Evolutionary conservation across 169 alveolate species (phyloP).

Genomic region (Cryptosporidium andersoni): DNA sequence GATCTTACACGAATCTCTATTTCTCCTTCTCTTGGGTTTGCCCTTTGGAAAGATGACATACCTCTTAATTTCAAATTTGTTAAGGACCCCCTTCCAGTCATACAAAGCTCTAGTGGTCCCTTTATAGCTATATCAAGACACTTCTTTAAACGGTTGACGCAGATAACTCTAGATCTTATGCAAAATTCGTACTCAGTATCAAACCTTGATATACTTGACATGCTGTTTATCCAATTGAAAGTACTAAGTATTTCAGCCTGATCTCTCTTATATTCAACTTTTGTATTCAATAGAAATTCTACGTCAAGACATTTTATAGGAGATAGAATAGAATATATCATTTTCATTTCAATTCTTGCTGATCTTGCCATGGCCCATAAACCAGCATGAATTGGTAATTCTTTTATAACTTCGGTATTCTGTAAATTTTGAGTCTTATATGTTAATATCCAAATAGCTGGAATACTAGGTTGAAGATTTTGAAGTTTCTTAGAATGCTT

Average conservation of each 20-base stretch:
- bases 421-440: slow-evolving; percentile 28
- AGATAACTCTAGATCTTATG: slow-evolving; percentile 5
- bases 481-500: not conserved
- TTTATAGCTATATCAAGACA: not conserved
- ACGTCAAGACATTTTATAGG: slow-evolving; percentile 56
- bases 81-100: not conserved
- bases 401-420: not conserved
- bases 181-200: slow-evolving; percentile 53
- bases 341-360: slow-evolving; percentile 62
- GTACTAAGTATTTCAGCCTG: not conserved
- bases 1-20: slow-evolving; percentile 73
- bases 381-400: slow-evolving; percentile 77
- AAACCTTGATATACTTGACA: not conserved
- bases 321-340: slow-evolving; percentile 11
- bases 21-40: slow-evolving; percentile 26
- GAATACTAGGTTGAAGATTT: not conserved
- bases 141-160: slow-evolving; percentile 22
- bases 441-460: slow-evolving; percentile 39
- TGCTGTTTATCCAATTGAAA: slow-evolving; percentile 17
- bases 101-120: slow-evolving; percentile 39
- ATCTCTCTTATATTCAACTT: not conserved
- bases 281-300: slow-evolving; percentile 11
- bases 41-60: not conserved
- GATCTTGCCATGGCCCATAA: slow-evolving; percentile 83
- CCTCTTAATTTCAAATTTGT: too few relatives aligned